Percentiles rank a stretch among this genome's conserved stretches.
phyloP scores from a whole-genome alignment of 306 rosid species.

The Medicago truncatula region MtrunA17r5.0-ANR NC_053048.1:54722001-54722500 shows the following conservation, averaged over 20 bases:
- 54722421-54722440: no score
- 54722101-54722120: background rate
- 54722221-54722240: background rate
- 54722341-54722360: background rate
- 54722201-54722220: background rate
- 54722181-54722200: background rate
- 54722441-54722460: no score
- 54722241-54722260: background rate
- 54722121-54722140: background rate
- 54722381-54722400: background rate
- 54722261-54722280: background rate
- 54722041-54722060: background rate
- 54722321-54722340: background rate
- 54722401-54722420: background rate
- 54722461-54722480: background rate
- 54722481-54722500: background rate
- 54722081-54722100: no score
- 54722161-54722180: background rate
- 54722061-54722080: background rate
- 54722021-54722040: background rate
- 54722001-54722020: background rate
- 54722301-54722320: background rate
- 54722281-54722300: background rate
- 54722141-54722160: background rate
- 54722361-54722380: background rate